These are phyloP conservation scores for Huiozyma sinensis DNA, from an alignment of 805 yeast species.

Conservation along the genomic window DNA sequence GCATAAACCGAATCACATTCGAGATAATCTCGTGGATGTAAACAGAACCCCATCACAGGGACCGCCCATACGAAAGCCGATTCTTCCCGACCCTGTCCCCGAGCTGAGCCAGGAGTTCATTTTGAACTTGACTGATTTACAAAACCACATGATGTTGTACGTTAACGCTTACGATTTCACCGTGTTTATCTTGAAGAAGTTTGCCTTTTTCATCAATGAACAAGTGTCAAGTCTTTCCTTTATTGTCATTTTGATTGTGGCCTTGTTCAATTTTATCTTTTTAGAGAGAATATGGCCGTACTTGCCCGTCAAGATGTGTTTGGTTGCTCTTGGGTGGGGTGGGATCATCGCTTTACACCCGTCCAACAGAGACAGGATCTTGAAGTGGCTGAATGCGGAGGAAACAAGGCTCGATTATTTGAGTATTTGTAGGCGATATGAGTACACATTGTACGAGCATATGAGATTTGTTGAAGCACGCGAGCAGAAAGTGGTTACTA, in stretches of 20 bases:
- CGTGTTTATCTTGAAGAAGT: slow-evolving; percentile 38
- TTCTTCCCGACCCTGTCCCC: slow-evolving; percentile 59
- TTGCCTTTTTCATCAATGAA: slow-evolving; percentile 57
- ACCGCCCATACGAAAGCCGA: slow-evolving; percentile 39
- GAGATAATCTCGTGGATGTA: slow-evolving; percentile 11
- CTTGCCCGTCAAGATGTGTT: slow-evolving; percentile 30
- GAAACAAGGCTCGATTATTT: slow-evolving; percentile 48
- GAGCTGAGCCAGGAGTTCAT: slow-evolving; percentile 71
- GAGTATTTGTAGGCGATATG: slow-evolving; percentile 40
- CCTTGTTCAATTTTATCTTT: slow-evolving; percentile 23
- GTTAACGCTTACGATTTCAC: slow-evolving; percentile 51
- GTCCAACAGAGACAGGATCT: slow-evolving; percentile 33
- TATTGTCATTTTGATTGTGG: slow-evolving; percentile 28
- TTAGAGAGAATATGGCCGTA: slow-evolving; percentile 19
- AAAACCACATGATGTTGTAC: slow-evolving; percentile 65
- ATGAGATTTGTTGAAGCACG: slow-evolving; percentile 32
- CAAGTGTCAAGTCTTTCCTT: slow-evolving; percentile 44
- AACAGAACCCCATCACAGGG: slow-evolving; percentile 42
- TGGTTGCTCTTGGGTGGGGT: slow-evolving; percentile 42
- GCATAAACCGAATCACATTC: slow-evolving; percentile 48
- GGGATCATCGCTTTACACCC: slow-evolving; percentile 42
- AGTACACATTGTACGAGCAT: slow-evolving; percentile 32
- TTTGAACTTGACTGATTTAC: slow-evolving; percentile 71
- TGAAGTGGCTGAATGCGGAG: slow-evolving; percentile 46
- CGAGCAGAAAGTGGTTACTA: slow-evolving; percentile 44